Percentiles rank a stretch among this genome's conserved stretches.
Evolutionary conservation across 2,329 filamentous ascomycete genomes (phyloP).

Genomic region (Didymellaceae sp.): DNA sequence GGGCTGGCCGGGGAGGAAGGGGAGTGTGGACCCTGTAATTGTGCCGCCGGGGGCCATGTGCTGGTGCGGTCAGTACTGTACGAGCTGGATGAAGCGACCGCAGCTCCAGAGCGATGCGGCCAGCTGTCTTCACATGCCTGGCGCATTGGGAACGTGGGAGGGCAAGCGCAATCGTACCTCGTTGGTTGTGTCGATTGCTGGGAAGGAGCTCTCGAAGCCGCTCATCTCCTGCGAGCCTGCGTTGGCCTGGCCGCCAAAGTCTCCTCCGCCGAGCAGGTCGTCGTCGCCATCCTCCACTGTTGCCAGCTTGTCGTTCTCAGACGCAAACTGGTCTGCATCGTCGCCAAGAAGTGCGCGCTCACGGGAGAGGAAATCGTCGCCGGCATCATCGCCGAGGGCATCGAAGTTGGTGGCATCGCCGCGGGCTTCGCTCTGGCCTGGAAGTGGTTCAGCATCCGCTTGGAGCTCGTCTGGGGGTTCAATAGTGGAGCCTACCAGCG

Average conservation of each 20-base stretch:
- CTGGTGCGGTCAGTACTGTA: constrained; percentile 51
- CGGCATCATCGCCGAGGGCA: constrained; percentile 63
- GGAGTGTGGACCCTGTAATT: constrained; percentile 74
- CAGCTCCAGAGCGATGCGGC: not conserved
- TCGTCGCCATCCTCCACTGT: constrained; percentile 70
- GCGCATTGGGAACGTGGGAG: constrained; percentile 1
- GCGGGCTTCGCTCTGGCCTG: constrained; percentile 73
- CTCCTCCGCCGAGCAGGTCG: constrained; percentile 73
- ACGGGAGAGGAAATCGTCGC: constrained; percentile 86
- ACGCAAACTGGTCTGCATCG: constrained; percentile 88
- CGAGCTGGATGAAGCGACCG: not conserved
- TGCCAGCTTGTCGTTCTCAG: constrained; percentile 71
- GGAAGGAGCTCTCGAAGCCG: constrained; percentile 88
- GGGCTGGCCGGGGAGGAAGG: constrained; percentile 57
- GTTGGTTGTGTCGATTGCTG: constrained; percentile 76
- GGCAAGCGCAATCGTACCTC: constrained; percentile 61
- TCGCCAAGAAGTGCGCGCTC: constrained; percentile 91
- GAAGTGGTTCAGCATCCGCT: constrained; percentile 30
- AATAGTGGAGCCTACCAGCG: constrained; percentile 51
- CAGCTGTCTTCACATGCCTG: constrained; percentile 8
- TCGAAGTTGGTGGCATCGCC: constrained; percentile 54
- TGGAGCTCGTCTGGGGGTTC: constrained; percentile 29
- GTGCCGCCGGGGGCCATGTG: constrained; percentile 76
- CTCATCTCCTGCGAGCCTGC: constrained; percentile 56
- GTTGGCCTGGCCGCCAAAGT: constrained; percentile 52